A percentile compares a stretch with the other conserved stretches of the same genome.
Conservation (phyloP, 2,329 filamentous ascomycete species). For the Apiospora marii region DNA sequence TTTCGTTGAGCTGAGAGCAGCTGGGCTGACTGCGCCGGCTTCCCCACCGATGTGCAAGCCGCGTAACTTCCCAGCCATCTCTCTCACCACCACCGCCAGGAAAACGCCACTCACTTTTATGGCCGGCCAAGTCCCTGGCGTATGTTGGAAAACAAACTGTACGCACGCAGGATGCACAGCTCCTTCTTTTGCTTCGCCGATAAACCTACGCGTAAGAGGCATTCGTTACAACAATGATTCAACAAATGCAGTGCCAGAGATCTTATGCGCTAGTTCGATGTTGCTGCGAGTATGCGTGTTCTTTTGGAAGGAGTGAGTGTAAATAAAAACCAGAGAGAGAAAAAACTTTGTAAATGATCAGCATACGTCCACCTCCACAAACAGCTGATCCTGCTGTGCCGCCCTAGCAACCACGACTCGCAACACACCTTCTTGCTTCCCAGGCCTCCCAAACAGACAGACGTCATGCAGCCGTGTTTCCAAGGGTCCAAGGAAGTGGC, state of each 20-base stretch:
- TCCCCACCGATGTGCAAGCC: conserved; percentile 3
- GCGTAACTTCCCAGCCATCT: conserved; percentile 20
- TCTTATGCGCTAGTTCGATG: neutral
- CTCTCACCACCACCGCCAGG: neutral
- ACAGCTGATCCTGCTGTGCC: conserved; percentile 6
- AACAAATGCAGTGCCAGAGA: neutral
- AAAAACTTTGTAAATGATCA: neutral
- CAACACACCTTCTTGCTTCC: neutral
- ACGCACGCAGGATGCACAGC: neutral
- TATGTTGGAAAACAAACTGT: neutral
- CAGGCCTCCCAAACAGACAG: conserved; percentile 18
- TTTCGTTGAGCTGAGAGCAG: neutral
- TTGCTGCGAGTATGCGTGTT: neutral
- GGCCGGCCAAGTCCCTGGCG: neutral
- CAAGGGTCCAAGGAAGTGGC: neutral
- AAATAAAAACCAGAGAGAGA: neutral
- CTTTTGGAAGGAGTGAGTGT: neutral
- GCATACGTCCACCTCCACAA: neutral
- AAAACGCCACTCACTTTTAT: neutral
- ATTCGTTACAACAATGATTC: neutral
- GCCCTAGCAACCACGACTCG: conserved; percentile 14
- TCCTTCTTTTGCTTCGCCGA: conserved; percentile 6
- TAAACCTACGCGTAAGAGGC: neutral
- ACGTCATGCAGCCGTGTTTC: conserved; percentile 1
- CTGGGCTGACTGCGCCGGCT: neutral